Evolutionary conservation across 1,284 basidiomycete genomes (phyloP).

Genomic region (Irpex lacteus): DNA sequence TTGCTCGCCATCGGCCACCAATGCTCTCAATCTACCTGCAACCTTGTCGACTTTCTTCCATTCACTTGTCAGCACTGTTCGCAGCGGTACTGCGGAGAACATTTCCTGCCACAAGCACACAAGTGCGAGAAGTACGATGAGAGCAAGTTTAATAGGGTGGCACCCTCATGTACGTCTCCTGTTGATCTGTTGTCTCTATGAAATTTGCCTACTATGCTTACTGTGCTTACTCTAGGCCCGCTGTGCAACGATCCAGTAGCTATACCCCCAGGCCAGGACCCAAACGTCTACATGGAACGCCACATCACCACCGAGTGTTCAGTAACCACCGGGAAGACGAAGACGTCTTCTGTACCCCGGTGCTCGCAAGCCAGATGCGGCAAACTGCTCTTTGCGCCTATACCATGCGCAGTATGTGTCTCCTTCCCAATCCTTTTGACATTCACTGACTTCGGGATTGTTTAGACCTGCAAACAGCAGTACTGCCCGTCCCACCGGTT

Average conservation of each 20-base stretch:
- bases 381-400: constrained; percentile 71
- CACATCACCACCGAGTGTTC: constrained; percentile 66
- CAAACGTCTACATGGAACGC: constrained; percentile 71
- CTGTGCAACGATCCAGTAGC: constrained; percentile 70
- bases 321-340: constrained; percentile 58
- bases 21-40: constrained; percentile 62
- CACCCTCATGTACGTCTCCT: constrained; percentile 59
- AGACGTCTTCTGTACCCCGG: constrained; percentile 49
- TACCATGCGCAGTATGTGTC: constrained; percentile 60
- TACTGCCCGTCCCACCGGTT: constrained; percentile 77
- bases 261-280: constrained; percentile 72
- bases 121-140: constrained; percentile 69
- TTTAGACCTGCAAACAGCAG: constrained; percentile 62
- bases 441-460: not conserved
- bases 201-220: too few relatives aligned
- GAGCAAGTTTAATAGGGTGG: constrained; percentile 64
- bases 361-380: constrained; percentile 64
- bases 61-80: constrained; percentile 77
- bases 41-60: constrained; percentile 76
- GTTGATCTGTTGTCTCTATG: too few relatives aligned
- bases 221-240: constrained; percentile 44
- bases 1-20: constrained; percentile 68
- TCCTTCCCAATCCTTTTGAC: not conserved
- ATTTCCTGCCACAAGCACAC: constrained; percentile 66
- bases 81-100: constrained; percentile 67